Base-by-base conservation (phyloP, 2,329 filamentous ascomycete genomes). In the Xenoacremonium recifei region DNA sequence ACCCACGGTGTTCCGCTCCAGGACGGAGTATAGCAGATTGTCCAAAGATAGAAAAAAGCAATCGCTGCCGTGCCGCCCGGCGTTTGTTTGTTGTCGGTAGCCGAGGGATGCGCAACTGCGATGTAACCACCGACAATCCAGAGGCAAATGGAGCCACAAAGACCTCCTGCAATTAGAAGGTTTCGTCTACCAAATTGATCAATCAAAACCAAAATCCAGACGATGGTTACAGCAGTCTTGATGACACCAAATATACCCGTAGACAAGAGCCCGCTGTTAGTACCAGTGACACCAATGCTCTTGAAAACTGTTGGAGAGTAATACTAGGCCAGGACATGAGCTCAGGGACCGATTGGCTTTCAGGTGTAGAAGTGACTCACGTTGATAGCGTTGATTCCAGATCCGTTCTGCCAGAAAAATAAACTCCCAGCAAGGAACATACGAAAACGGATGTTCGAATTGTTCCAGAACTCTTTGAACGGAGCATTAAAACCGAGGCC, bases 1-100 rank as follows among this genome's bases (percentile, higher is more conserved):
- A 90, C 84, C 86, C 86, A 90, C 0, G 85, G 85, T 0, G 82
- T 86, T 3, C 83, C 84, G 58, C 87, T 87, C 84, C 83, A 87
- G 0, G 78, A 77, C 0, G 79, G 84, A 0, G 82, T 87, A 66
- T 89, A 90, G 62, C 84, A 82, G 0, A 76, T 79, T 3, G 57
- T 61, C 51, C 60, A 61, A 5, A 64, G 51, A 65, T 86, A 82
- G 66, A 82, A 82, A 62, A 80, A 73, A 66, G 85, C 84, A 3
- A 85, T 79, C 45, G 85, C 85, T 5, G 79, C 71, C 45, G 84
- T 84, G 16, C 81, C 83, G 2, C 85, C 82, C 0, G 61, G 45
- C 0, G 54, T 53, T 0, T 62, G 45, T n/a, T n/a, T n/a, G 5
- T 40, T 60, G 27, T 76, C 60, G 2, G 70, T 63, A 9, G 70